Conservation (phyloP, 2,329 filamentous ascomycete genomes). For the Clarireedia hainanense region DNA sequence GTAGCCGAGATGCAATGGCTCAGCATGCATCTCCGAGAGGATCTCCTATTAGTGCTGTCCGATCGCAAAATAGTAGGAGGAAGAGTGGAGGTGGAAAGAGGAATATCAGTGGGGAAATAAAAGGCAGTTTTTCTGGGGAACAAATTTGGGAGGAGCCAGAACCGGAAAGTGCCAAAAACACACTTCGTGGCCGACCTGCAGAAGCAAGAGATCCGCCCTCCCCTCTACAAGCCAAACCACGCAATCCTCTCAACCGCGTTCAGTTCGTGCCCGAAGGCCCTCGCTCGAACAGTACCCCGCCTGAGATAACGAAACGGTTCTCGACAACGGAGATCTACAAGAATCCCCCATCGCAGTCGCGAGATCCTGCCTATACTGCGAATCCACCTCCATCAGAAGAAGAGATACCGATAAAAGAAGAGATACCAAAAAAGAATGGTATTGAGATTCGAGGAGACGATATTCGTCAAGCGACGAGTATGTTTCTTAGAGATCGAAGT, state of each 20-base stretch:
- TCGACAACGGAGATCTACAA: constrained; percentile 66
- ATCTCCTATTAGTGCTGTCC: constrained; percentile 21
- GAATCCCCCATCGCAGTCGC: constrained; percentile 76
- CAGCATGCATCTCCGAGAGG: constrained; percentile 13
- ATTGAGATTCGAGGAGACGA: constrained; percentile 81
- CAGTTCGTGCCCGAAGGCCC: constrained; percentile 37
- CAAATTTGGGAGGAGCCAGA: constrained; percentile 88
- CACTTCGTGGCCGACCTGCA: constrained; percentile 18
- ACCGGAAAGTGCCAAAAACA: constrained; percentile 27
- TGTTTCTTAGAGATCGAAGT: constrained; percentile 80
- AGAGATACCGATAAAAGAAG: constrained; percentile 27
- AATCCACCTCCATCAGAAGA: constrained; percentile 40
- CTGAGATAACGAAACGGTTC: constrained; percentile 34
- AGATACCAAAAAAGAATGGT: constrained; percentile 53
- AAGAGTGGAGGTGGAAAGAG: constrained; percentile 36
- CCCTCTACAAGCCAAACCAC: constrained; percentile 49
- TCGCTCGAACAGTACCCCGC: constrained; percentile 37
- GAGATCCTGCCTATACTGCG: constrained; percentile 70
- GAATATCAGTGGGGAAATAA: constrained; percentile 61
- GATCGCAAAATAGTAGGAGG: constrained; percentile 11
- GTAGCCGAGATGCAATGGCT: constrained; percentile 10
- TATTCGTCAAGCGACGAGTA: constrained; percentile 83
- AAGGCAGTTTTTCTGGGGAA: constrained; percentile 60
- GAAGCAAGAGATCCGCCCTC: constrained; percentile 30
- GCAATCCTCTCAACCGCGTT: constrained; percentile 59